Percentiles rank a stretch among this genome's conserved stretches.
Evolutionary conservation across 495 filamentous ascomycete species (phyloP).

Genomic region (Sordaria brevicollis): DNA sequence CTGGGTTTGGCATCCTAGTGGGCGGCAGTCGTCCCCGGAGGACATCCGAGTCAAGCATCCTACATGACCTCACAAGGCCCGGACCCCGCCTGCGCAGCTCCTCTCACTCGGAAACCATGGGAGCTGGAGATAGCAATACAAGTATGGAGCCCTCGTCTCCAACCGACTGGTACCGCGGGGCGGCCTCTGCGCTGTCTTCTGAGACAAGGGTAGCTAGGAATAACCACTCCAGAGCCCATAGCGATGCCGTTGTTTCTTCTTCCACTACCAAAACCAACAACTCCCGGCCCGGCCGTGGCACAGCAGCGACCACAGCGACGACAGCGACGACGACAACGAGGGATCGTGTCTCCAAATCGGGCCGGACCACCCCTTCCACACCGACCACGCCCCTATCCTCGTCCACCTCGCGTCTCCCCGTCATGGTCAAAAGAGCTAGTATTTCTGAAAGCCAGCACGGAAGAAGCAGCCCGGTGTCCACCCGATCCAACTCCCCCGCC

Average conservation of each 20-base stretch:
- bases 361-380: conserved; percentile 17
- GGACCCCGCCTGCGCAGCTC: conserved; percentile 28
- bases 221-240: conserved; percentile 38
- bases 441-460: conserved; percentile 29
- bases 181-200: conserved; percentile 21
- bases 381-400: conserved; percentile 20
- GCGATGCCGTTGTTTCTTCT: conserved; percentile 31
- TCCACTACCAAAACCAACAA: conserved; percentile 13
- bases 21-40: conserved; percentile 21
- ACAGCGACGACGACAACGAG: too few species aligned
- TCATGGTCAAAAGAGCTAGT: conserved; percentile 32
- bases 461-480: conserved; percentile 31
- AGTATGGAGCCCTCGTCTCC: conserved; percentile 40
- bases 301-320: conserved; percentile 10
- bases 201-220: conserved; percentile 18
- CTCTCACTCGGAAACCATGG: conserved; percentile 32
- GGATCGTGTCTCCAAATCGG: too few species aligned
- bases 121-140: too few species aligned
- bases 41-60: conserved; percentile 39
- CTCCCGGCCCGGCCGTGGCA: conserved; percentile 13
- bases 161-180: conserved; percentile 42
- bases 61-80: conserved; percentile 18
- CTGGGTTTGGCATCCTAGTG: conserved; percentile 39
- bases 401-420: conserved; percentile 33
- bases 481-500: conserved; percentile 41